Conservation (phyloP, 164 flowering plant species). For the Nymphaea colorata region DNA sequence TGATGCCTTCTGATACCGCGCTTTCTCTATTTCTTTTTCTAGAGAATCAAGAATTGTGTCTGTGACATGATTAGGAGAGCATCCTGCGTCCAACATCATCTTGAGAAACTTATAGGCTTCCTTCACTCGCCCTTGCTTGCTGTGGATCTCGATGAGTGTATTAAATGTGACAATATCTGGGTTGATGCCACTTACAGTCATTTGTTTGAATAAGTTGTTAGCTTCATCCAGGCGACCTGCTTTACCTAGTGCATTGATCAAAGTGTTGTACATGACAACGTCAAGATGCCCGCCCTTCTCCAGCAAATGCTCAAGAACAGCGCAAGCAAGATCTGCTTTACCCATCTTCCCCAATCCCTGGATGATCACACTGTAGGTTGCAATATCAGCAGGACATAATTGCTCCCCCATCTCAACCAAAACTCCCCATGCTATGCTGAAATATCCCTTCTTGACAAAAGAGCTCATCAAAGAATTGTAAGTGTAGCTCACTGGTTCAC, state of each 20-base stretch:
- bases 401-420: slow-evolving; percentile 71
- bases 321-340: slow-evolving; percentile 68
- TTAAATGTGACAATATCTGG: slow-evolving; percentile 91
- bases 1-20: slow-evolving; percentile 52
- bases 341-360: slow-evolving; percentile 94
- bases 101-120: slow-evolving; percentile 72
- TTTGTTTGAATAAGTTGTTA: slow-evolving; percentile 57
- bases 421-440: slow-evolving; percentile 68
- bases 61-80: slow-evolving; percentile 80
- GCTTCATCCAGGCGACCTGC: slow-evolving; percentile 73
- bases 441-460: slow-evolving; percentile 88
- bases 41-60: slow-evolving; percentile 72
- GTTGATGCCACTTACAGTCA: slow-evolving; percentile 63
- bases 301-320: slow-evolving; percentile 57
- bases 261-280: slow-evolving; percentile 89
- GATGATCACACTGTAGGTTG: slow-evolving; percentile 77
- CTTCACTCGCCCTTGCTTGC: slow-evolving; percentile 60
- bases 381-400: slow-evolving; percentile 67
- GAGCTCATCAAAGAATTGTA: slow-evolving; percentile 85
- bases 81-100: slow-evolving; percentile 84
- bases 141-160: slow-evolving; percentile 77
- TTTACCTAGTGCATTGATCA: slow-evolving; percentile 79
- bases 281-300: slow-evolving; percentile 85
- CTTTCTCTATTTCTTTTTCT: slow-evolving; percentile 63
- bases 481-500: slow-evolving; percentile 54